Percentiles rank a stretch among this genome's conserved stretches.
phyloP scores from a whole-genome alignment of 1,139 yeast species.

The Lodderomyces margitis region DNA sequence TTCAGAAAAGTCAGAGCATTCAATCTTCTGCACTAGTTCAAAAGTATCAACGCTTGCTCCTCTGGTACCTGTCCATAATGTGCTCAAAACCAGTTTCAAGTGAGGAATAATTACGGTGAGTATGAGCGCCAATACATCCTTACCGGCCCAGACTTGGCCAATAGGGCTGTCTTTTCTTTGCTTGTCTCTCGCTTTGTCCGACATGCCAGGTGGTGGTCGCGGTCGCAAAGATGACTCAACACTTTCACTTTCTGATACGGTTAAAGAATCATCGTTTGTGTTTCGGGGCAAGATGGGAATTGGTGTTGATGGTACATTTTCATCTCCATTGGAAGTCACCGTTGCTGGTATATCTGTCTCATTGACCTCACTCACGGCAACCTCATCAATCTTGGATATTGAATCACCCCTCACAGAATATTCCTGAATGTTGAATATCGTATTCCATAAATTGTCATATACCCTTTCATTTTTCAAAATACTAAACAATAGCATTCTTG shows the following conservation, averaged over 20 bases:
- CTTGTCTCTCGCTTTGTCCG: constrained; percentile 58
- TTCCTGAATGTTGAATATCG: constrained; percentile 28
- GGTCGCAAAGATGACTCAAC: constrained; percentile 37
- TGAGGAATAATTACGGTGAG: constrained; percentile 42
- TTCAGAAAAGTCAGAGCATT: constrained; percentile 26
- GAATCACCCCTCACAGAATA: constrained; percentile 27
- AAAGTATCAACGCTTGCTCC: constrained; percentile 28
- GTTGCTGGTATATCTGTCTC: too few relatives aligned
- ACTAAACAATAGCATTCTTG: constrained; percentile 54
- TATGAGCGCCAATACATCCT: constrained; percentile 46
- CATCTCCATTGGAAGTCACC: neutral
- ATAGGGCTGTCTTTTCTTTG: constrained; percentile 50
- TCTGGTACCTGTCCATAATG: constrained; percentile 30
- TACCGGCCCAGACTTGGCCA: constrained; percentile 60
- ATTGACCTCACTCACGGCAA: constrained; percentile 10
- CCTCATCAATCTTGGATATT: constrained; percentile 19
- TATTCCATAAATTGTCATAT: constrained; percentile 33
- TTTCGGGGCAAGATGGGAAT: constrained; percentile 12
- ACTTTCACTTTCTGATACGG: constrained; percentile 14
- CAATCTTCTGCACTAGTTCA: constrained; percentile 41
- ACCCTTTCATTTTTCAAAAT: constrained; percentile 48
- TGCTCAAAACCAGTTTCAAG: constrained; percentile 33
- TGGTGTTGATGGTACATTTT: constrained; percentile 2
- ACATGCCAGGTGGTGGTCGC: constrained; percentile 60
- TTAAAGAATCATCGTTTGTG: constrained; percentile 8